Evolutionary conservation across 768 basidiomycete genomes (phyloP).

Genomic region (Lactarius tabidus): DNA sequence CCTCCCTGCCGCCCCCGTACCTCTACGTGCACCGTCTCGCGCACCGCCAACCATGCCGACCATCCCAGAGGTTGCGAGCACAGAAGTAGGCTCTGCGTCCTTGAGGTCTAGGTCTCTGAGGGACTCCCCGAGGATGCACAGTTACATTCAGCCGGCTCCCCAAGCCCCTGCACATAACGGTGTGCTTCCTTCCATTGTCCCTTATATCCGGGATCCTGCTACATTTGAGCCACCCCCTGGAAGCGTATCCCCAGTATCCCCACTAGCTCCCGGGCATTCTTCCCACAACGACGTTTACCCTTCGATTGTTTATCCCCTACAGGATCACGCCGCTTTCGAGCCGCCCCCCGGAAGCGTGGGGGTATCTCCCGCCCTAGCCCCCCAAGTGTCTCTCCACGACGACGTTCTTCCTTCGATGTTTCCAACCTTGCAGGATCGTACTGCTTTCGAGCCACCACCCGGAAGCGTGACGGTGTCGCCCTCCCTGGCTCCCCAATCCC

Average conservation of each 20-base stretch:
- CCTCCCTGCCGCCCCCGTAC: conserved; percentile 17
- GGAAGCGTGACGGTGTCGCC: background rate
- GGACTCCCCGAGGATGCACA: background rate
- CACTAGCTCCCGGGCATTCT: background rate
- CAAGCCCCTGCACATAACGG: background rate
- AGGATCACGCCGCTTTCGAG: background rate
- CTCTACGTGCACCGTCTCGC: conserved; percentile 1
- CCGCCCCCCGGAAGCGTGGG: background rate
- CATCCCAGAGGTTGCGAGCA: conserved; percentile 24
- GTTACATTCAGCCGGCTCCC: background rate
- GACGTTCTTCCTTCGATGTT: background rate
- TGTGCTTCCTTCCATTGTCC: background rate
- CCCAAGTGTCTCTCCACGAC: background rate
- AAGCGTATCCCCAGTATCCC: background rate
- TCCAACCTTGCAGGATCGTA: background rate
- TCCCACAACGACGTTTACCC: background rate
- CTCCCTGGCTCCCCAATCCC: background rate
- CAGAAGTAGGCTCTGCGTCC: conserved; percentile 15
- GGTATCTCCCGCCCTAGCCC: background rate
- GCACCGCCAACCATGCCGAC: conserved; percentile 19
- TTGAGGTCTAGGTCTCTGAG: conserved; percentile 8
- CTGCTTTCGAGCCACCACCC: background rate
- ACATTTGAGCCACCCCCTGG: conserved; percentile 12
- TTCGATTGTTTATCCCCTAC: background rate
- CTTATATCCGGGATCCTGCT: background rate